Evolutionary conservation across 129 eudicot genomes (phyloP), one percentile per base, ranked within the genome.

Genomic region (Arctium lappa): DNA sequence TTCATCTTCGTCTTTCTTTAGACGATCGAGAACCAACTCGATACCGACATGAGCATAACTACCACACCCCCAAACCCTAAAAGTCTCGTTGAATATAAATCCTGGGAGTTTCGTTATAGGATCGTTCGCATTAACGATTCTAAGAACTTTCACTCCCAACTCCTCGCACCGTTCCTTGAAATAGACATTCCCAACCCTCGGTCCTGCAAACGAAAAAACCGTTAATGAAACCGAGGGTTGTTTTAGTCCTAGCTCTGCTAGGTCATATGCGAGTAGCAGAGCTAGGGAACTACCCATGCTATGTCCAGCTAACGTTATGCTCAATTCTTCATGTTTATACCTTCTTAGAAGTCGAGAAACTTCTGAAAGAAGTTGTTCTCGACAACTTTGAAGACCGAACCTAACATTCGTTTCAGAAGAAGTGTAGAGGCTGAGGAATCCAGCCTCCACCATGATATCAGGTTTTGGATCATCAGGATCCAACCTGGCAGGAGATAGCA

Each of bases 201-300:
- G 94, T 37, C 94, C 94, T 6, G 88, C 94, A 30, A 88, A 90
- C 6, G 94, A 90, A 46, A 90, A 90, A 3, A 90, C 94, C 1
- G 94, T 88, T 29, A 90, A 69, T 0, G 87, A 86, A 32, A 86
- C 50, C 13, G 39, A 22, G 27, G 79, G 73, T 42, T 76, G 60
- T 66, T 90, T 83, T 22, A 90, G 9, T 3, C 90, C 85, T 7
- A 86, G 69, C 66, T 90, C 94, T 10, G 91, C 85, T 8, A 90
- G 74, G 77, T 90, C 94, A 81, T 90, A 90, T 0, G 90, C 91
- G 44, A 88, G 84, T 38, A 90, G 84, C 5, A 84, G 80, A 31
- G 91, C 94, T 68, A 90, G 31, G 38, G 94, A 88, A 80, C 94
- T 90, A 50, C 94, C 94, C 94, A 90, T 90, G 84, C 94, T 90